Evolutionary conservation across 2,329 filamentous ascomycete genomes (phyloP).

Genomic region (Emericellopsis atlantica): DNA sequence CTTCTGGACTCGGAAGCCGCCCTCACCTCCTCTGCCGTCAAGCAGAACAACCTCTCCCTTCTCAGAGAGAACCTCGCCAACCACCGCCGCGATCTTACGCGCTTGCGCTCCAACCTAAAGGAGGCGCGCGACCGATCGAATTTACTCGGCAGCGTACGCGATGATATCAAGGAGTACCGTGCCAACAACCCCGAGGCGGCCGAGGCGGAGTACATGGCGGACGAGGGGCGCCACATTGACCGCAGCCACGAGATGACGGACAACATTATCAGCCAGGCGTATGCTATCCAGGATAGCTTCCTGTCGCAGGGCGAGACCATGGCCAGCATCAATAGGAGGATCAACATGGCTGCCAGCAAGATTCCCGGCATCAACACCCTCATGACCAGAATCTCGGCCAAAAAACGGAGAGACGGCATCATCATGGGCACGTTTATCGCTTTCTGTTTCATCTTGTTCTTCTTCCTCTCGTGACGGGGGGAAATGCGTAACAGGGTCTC

Average conservation of each 20-base stretch:
- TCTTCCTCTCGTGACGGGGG: conserved; percentile 43
- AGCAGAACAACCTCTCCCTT: conserved; percentile 88
- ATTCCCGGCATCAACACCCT: conserved; percentile 87
- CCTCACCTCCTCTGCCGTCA: conserved; percentile 81
- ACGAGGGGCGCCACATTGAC: conserved; percentile 75
- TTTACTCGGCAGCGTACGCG: conserved; percentile 78
- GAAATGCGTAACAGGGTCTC: not conserved
- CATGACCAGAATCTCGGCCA: conserved; percentile 84
- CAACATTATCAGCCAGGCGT: conserved; percentile 84
- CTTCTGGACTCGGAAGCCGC: conserved; percentile 87
- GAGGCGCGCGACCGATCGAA: conserved; percentile 80
- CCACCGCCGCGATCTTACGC: conserved; percentile 70
- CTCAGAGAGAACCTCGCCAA: conserved; percentile 83
- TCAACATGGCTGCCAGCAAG: conserved; percentile 78
- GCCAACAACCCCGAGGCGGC: conserved; percentile 67
- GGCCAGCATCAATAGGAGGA: conserved; percentile 78
- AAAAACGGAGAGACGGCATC: conserved; percentile 88
- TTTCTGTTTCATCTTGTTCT: conserved; percentile 80
- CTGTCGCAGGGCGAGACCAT: conserved; percentile 76
- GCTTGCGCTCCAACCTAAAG: conserved; percentile 59
- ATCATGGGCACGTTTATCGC: conserved; percentile 88
- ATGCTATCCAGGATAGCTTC: conserved; percentile 92
- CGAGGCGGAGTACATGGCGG: conserved; percentile 95
- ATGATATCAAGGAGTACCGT: conserved; percentile 84
- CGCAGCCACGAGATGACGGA: conserved; percentile 84